Base-by-base conservation (phyloP, 805 yeast genomes). In the Spathaspora arborariae region DNA sequence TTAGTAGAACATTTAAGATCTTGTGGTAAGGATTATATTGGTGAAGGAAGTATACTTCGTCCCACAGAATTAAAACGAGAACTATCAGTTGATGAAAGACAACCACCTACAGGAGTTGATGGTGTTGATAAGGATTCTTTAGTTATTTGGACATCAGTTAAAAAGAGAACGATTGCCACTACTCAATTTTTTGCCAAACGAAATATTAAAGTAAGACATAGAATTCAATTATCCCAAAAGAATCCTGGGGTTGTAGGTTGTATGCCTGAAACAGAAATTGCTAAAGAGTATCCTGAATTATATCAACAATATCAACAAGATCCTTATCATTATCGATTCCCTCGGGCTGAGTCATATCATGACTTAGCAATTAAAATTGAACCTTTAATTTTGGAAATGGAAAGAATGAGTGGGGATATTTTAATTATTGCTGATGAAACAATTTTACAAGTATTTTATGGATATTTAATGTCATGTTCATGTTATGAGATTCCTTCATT, bases 311-410 rank as follows among this genome's bases (percentile, higher is more conserved):
- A 81, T 59, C 46, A 67, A 47, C 66, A 73, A 49, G 97, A 92
- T 62, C 97, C 97, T 1, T 94, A 94, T 60, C 97, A 94, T 65
- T 92, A 85, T 61, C 75, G 99, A 49, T 94, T 80, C 61, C 88
- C 96, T 2, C 76, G 98, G 42, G 89, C 96, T 0, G 99, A 94
- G 68, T 87, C 95, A 43, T 94, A 90, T 61, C 99, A 94, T 65
- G 99, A 94, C 65, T 75, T 94, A 47, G 98, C 99, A 0, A 85
- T 94, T 33, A 82, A 96, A 56, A 79, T 94, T 68, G 99, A 94
- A 66, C 96, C 98, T 0, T 73, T 94, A 46, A 81, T 94, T 50
- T 75, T 94, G 62, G 98, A 94, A 64, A 84, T 94, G 82, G 99
- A 94, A 64, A 79, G 97, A 55, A 84, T 86, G 79, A 79, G 88